Conservation (phyloP, 306 rosid species). For the Fragaria ananassa region DNA sequence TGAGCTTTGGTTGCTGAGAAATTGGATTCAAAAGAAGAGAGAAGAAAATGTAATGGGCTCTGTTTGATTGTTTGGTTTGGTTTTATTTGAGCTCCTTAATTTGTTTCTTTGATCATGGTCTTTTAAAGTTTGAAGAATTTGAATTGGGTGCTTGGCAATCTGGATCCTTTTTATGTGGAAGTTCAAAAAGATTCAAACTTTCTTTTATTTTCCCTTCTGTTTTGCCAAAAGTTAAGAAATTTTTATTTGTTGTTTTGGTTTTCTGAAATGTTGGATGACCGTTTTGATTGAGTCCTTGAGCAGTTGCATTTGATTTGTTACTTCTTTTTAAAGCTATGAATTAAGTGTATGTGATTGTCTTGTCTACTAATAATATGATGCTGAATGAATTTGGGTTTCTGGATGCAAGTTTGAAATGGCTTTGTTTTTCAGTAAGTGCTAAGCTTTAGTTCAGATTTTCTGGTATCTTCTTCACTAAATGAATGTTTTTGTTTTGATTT, state of each 20-base stretch:
- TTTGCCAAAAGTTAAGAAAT: not conserved
- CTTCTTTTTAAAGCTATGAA: not conserved
- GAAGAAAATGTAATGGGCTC: not conserved
- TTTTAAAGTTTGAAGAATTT: not conserved
- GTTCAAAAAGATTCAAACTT: not conserved
- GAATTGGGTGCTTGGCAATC: not conserved
- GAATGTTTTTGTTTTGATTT: not conserved
- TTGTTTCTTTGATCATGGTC: not conserved
- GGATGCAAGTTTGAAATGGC: constrained; percentile 46
- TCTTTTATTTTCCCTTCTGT: not conserved
- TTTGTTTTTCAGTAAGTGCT: constrained; percentile 48
- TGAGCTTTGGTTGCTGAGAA: constrained; percentile 11
- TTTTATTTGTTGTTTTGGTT: not conserved
- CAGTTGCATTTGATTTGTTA: not conserved
- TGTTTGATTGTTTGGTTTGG: not conserved
- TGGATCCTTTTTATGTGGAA: not conserved
- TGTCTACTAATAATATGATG: constrained; percentile 31
- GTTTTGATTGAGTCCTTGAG: not conserved
- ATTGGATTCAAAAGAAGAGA: not conserved
- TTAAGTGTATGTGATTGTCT: constrained; percentile 14
- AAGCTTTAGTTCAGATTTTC: constrained; percentile 26
- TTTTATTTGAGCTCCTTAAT: not conserved
- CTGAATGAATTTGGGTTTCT: constrained; percentile 30
- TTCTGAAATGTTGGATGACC: not conserved
- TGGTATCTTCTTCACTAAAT: constrained; percentile 24